These are phyloP conservation scores for Russula compacta DNA, from an alignment of 768 basidiomycete species.

Conservation along the genomic window DNA sequence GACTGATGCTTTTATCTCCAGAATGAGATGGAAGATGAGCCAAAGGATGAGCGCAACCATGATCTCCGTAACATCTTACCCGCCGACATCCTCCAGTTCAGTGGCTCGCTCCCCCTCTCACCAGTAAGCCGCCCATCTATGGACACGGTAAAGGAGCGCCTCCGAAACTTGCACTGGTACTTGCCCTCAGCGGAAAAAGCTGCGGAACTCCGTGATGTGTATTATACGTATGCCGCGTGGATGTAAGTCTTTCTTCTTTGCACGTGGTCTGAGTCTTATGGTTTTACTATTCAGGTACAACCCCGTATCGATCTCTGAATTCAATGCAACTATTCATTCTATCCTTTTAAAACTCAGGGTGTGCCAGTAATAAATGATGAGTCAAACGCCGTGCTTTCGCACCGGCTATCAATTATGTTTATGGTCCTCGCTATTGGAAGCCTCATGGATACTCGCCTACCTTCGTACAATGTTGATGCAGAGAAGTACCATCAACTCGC, in stretches of 20 bases:
- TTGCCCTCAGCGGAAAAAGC: constrained; percentile 55
- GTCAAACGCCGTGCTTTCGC: constrained; percentile 36
- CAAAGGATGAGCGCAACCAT: constrained; percentile 38
- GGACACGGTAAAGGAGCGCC: constrained; percentile 34
- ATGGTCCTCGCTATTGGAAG: constrained; percentile 56
- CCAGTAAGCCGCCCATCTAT: constrained; percentile 32
- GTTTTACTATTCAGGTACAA: constrained; percentile 41
- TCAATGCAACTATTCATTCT: constrained; percentile 40
- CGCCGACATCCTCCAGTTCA: constrained; percentile 52
- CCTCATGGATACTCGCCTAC: constrained; percentile 49
- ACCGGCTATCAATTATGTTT: constrained; percentile 50
- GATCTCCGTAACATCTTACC: constrained; percentile 50
- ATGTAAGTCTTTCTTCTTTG: constrained; percentile 43
- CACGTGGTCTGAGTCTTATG: constrained; percentile 28
- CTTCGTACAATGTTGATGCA: constrained; percentile 44
- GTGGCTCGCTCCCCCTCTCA: constrained; percentile 56
- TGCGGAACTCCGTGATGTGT: constrained; percentile 43
- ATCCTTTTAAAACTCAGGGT: constrained; percentile 41
- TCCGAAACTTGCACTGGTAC: constrained; percentile 59
- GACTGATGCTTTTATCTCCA: constrained; percentile 35
- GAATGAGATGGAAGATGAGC: constrained; percentile 48
- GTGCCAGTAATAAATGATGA: constrained; percentile 36
- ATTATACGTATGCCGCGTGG: constrained; percentile 64
- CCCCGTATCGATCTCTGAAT: constrained; percentile 50
- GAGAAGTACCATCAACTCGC: constrained; percentile 52